A percentile compares a stretch with the other conserved stretches of the same genome.
Conservation (phyloP, 164 flowering plant genomes). For the Annona squamosa region DNA sequence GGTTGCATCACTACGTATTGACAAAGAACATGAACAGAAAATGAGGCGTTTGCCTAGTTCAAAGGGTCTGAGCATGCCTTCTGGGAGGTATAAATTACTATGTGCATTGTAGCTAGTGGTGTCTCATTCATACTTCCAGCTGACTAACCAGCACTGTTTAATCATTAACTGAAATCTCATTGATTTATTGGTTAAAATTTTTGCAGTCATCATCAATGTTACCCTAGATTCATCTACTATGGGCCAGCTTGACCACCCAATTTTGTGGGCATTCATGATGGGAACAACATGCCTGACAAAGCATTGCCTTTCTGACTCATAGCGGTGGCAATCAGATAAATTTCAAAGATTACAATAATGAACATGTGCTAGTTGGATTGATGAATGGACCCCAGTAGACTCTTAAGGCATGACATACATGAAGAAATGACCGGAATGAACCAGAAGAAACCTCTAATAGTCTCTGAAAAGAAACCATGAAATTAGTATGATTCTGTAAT, state of each 20-base stretch:
- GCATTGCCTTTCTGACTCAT: neutral
- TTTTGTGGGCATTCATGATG: neutral
- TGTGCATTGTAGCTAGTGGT: neutral
- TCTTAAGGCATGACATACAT: neutral
- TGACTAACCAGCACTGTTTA: neutral
- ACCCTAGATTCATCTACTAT: neutral
- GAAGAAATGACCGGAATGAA: neutral
- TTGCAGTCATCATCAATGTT: neutral
- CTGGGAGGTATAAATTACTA: conserved; percentile 10
- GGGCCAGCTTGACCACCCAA: neutral
- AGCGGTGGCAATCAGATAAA: neutral
- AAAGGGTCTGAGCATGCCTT: conserved; percentile 7
- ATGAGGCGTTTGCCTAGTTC: conserved; percentile 6
- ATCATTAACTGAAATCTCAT: neutral
- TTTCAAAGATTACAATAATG: neutral
- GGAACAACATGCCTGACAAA: neutral
- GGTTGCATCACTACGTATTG: conserved; percentile 14
- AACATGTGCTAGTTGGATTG: neutral
- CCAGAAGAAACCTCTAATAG: neutral
- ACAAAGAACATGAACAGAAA: conserved; percentile 10
- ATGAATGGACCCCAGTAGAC: neutral
- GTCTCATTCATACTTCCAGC: neutral
- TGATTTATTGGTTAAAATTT: neutral
- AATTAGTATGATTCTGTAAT: neutral
- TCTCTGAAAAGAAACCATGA: neutral